Evolutionary conservation across 371 early-diverging fungal genomes (phyloP).

Genomic region (Mortierella sp.): DNA sequence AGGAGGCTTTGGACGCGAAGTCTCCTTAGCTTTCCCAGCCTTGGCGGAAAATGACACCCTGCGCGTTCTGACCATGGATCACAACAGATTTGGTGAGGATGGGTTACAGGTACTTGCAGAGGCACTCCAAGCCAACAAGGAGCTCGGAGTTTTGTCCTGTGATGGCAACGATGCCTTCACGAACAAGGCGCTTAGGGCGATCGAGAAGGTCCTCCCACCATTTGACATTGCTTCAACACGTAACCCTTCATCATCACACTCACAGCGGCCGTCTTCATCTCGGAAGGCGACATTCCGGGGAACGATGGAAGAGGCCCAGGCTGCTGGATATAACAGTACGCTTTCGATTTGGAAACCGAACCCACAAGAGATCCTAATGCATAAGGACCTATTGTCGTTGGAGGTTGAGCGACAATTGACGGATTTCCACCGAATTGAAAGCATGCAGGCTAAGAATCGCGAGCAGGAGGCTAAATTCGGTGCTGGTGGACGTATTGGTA

Average conservation of each 20-base stretch:
- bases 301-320: conserved; percentile 32
- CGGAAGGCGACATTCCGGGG: conserved; percentile 17
- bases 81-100: conserved; percentile 45
- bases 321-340: conserved; percentile 38
- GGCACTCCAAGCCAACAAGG: conserved; percentile 25
- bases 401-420: conserved; percentile 31
- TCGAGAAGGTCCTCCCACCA: conserved; percentile 33
- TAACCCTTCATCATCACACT: not conserved
- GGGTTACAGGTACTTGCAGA: conserved; percentile 29
- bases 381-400: conserved; percentile 22
- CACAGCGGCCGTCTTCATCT: not conserved
- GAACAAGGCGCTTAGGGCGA: conserved; percentile 27
- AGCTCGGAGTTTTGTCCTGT: conserved; percentile 23
- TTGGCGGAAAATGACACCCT: conserved; percentile 29
- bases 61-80: conserved; percentile 32
- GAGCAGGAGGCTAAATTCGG: conserved; percentile 33
- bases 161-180: conserved; percentile 51
- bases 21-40: conserved; percentile 32
- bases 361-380: conserved; percentile 25
- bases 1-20: conserved; percentile 37
- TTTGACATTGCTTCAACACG: not conserved
- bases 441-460: conserved; percentile 1
- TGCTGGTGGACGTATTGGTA: not conserved
- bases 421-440: conserved; percentile 17
- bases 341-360: conserved; percentile 30